These are phyloP conservation scores for Claviceps cyperi DNA, from an alignment of 2,329 filamentous ascomycete species.

Conservation along the genomic window DNA sequence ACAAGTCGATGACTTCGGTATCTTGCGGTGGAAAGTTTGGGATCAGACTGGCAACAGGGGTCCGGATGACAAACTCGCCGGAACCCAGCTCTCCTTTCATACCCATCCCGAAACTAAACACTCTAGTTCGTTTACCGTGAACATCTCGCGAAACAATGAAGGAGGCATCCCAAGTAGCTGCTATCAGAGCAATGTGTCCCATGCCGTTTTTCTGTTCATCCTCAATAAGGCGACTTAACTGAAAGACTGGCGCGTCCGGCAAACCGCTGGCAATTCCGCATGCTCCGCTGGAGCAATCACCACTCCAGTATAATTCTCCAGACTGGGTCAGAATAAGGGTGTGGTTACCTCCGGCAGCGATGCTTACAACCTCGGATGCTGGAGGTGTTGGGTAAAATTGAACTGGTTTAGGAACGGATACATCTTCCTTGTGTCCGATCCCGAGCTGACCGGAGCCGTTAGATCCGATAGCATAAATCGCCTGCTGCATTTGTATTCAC, in stretches of 20 bases:
- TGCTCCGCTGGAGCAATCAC: constrained; percentile 40
- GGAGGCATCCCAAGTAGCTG: constrained; percentile 69
- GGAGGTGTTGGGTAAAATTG: constrained; percentile 34
- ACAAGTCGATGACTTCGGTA: constrained; percentile 46
- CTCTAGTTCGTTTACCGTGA: constrained; percentile 25
- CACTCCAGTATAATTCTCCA: constrained; percentile 50
- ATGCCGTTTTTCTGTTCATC: constrained; percentile 13
- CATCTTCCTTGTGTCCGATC: constrained; percentile 55
- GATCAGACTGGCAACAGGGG: constrained; percentile 33
- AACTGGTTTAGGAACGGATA: constrained; percentile 49
- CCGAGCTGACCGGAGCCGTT: constrained; percentile 66
- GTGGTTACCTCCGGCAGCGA: constrained; percentile 69
- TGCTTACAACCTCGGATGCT: constrained; percentile 21
- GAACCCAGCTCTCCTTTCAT: constrained; percentile 60
- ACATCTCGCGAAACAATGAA: constrained; percentile 40
- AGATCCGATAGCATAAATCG: constrained; percentile 56
- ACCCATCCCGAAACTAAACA: constrained; percentile 54
- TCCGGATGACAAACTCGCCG: constrained; percentile 36
- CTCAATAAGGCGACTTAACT: constrained; percentile 21
- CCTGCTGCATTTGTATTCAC: constrained; percentile 23
- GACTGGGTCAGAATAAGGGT: constrained; percentile 54
- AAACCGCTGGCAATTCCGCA: constrained; percentile 29
- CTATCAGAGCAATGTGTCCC: constrained; percentile 28
- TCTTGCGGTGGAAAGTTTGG: constrained; percentile 48
- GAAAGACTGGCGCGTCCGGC: constrained; percentile 23